Conservation (phyloP, 352 stramenopile species). For the Phytophthora vignae region DNA sequence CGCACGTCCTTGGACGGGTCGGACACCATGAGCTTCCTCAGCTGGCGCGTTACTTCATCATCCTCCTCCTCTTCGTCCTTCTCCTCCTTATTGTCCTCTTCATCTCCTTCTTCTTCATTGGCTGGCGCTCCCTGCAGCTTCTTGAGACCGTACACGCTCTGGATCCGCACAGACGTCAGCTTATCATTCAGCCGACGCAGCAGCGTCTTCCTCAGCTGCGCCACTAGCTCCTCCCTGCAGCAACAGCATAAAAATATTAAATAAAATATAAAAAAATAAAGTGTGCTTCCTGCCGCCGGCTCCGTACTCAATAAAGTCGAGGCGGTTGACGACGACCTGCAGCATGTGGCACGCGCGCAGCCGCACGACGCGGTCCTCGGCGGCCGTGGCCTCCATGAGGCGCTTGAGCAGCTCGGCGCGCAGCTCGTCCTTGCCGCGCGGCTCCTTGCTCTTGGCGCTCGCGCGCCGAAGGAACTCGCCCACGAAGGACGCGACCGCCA, state of each 20-base stretch:
- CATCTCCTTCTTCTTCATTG: too few relatives aligned
- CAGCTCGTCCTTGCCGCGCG: constrained; percentile 46
- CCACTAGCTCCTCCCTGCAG: constrained; percentile 48
- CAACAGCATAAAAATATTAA: background rate
- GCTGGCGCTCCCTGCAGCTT: constrained; percentile 48
- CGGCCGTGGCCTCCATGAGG: constrained; percentile 59
- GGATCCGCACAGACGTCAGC: constrained; percentile 60
- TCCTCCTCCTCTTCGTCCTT: constrained; percentile 15
- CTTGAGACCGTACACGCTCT: constrained; percentile 70
- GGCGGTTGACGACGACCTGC: constrained; percentile 62
- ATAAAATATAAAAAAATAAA: too few relatives aligned
- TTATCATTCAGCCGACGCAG: constrained; percentile 72
- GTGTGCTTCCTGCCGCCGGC: background rate
- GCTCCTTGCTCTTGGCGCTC: constrained; percentile 23
- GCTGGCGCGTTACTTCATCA: constrained; percentile 53
- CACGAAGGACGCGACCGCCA: constrained; percentile 61
- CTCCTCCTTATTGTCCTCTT: too few relatives aligned
- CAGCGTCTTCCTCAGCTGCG: constrained; percentile 49
- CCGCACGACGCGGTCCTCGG: constrained; percentile 67
- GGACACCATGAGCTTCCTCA: constrained; percentile 69
- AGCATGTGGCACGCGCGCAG: constrained; percentile 70
- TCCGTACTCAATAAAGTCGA: constrained; percentile 63
- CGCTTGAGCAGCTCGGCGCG: constrained; percentile 55
- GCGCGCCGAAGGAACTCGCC: constrained; percentile 52
- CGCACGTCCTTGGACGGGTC: constrained; percentile 82